Evolutionary conservation across 371 early-diverging fungal species (phyloP).

Genomic region (Syncephalastrum contaminatum): DNA sequence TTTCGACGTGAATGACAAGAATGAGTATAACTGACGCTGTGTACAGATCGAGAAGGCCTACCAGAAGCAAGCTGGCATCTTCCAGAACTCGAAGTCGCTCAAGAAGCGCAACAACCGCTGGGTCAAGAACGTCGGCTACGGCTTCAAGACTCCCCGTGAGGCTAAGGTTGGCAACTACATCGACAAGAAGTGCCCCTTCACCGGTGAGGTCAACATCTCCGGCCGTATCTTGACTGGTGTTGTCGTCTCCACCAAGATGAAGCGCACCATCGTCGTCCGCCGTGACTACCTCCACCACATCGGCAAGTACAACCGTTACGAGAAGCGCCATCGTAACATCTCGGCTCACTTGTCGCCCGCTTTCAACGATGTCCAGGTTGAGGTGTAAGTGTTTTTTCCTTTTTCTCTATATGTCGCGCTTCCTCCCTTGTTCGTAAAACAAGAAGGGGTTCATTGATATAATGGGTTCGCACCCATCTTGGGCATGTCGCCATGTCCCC

Average conservation of each 20-base stretch:
- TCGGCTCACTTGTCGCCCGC: slow-evolving; percentile 98
- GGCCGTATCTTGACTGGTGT: slow-evolving; percentile 98
- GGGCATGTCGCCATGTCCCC: slow-evolving; percentile 5
- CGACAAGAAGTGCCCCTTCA: slow-evolving; percentile 99
- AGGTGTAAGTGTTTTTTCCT: slow-evolving; percentile 44
- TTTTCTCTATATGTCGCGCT: slow-evolving; percentile 8
- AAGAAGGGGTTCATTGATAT: slow-evolving; percentile 2
- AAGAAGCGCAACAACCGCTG: slow-evolving; percentile 84
- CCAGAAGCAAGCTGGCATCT: slow-evolving; percentile 97
- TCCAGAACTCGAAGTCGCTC: slow-evolving; percentile 88
- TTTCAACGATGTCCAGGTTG: slow-evolving; percentile 89
- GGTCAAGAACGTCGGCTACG: slow-evolving; percentile 98
- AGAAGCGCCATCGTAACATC: slow-evolving; percentile 99
- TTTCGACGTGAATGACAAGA: neutral
- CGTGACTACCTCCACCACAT: slow-evolving; percentile 99
- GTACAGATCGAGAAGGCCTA: slow-evolving; percentile 83
- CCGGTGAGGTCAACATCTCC: slow-evolving; percentile 97
- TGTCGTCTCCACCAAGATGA: slow-evolving; percentile 98
- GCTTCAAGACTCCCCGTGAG: slow-evolving; percentile 99
- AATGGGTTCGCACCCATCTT: neutral
- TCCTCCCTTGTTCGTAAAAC: slow-evolving; percentile 4
- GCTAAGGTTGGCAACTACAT: slow-evolving; percentile 97
- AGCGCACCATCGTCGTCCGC: slow-evolving; percentile 97
- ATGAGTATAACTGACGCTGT: neutral
- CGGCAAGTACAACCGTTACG: slow-evolving; percentile 99